These are phyloP conservation scores for Nemania diffusa DNA, from an alignment of 2,329 filamentous ascomycete genomes.

Conservation along the genomic window DNA sequence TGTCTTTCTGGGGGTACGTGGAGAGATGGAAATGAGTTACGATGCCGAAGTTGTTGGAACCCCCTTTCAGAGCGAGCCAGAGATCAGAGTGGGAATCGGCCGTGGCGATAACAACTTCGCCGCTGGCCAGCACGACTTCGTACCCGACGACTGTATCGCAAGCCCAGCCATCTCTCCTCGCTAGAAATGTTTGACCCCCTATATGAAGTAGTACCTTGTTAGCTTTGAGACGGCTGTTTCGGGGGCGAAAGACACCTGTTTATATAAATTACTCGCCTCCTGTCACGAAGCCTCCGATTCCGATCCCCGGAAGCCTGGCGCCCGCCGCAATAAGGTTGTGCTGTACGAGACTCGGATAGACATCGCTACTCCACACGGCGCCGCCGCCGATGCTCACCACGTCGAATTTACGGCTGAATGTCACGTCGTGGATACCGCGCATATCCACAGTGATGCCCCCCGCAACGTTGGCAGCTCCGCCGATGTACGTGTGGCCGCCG, in stretches of 20 bases:
- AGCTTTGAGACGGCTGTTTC: too few species aligned
- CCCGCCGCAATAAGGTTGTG: not conserved
- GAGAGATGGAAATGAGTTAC: not conserved
- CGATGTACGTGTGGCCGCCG: not conserved
- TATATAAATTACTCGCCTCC: not conserved
- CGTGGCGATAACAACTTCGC: not conserved
- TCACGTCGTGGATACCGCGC: not conserved
- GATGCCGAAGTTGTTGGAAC: not conserved
- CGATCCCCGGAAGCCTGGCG: not conserved
- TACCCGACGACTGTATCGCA: not conserved
- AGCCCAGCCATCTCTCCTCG: not conserved
- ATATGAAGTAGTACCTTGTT: too few species aligned
- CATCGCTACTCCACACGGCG: not conserved
- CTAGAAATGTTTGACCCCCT: not conserved
- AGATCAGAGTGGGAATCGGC: not conserved
- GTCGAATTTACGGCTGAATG: not conserved
- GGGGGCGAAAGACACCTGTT: too few species aligned
- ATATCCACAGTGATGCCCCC: not conserved
- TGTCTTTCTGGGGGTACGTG: not conserved
- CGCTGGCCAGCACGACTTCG: not conserved
- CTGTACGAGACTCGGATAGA: not conserved
- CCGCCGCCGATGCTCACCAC: not conserved
- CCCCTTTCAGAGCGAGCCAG: not conserved
- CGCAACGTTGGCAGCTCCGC: not conserved
- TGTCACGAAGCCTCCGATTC: not conserved